Conservation (phyloP, 805 yeast species). For the Pichia phayaonensis region DNA sequence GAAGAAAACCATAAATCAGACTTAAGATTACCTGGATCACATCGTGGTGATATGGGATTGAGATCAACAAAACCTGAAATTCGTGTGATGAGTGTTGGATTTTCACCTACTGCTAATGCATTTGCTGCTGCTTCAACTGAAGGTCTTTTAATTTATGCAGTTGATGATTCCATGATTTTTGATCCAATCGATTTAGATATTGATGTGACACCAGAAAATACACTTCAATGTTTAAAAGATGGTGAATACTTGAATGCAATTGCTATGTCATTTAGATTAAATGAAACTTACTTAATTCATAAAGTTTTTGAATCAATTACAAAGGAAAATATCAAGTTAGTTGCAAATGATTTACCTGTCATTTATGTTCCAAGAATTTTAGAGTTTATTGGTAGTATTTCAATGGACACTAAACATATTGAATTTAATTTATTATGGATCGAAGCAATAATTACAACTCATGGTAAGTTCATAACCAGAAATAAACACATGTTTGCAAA, state of each 20-base stretch:
- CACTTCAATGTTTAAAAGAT: slow-evolving; percentile 51
- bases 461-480: slow-evolving; percentile 65
- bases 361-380: slow-evolving; percentile 67
- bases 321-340: slow-evolving; percentile 56
- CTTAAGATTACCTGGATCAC: slow-evolving; percentile 75
- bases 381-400: slow-evolving; percentile 58
- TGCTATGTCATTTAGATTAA: slow-evolving; percentile 89
- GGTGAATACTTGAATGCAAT: slow-evolving; percentile 67
- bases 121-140: slow-evolving; percentile 96
- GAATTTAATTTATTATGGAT: slow-evolving; percentile 85
- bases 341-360: slow-evolving; percentile 63
- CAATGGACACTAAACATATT: slow-evolving; percentile 68
- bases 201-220: slow-evolving; percentile 80
- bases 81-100: slow-evolving; percentile 68
- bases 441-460: slow-evolving; percentile 54
- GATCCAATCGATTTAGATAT: slow-evolving; percentile 94
- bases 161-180: slow-evolving; percentile 66
- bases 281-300: slow-evolving; percentile 68
- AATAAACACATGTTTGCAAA: slow-evolving; percentile 58
- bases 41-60: slow-evolving; percentile 70
- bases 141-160: slow-evolving; percentile 75
- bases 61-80: slow-evolving; percentile 74
- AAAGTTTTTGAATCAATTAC: slow-evolving; percentile 70
- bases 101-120: slow-evolving; percentile 84
- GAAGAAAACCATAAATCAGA: slow-evolving; percentile 59